phyloP scores from a whole-genome alignment of 176 grass and related monocot species.

The Bonia amplexicaulis region DNA sequence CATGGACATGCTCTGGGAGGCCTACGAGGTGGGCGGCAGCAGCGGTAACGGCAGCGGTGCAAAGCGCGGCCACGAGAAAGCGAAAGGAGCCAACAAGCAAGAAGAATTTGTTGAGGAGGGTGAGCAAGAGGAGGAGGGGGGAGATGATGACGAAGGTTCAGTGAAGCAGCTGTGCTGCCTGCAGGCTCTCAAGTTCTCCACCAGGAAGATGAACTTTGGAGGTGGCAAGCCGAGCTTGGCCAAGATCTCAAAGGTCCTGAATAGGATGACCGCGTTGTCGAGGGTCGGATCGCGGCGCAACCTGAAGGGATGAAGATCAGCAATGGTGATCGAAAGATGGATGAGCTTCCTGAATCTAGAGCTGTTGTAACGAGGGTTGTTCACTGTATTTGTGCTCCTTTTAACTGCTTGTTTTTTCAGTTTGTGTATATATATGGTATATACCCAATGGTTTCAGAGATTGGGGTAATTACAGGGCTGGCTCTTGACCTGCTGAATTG shows the following conservation, averaged over 20 bases:
- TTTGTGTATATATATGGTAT: conserved; percentile 22
- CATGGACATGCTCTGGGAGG: conserved; percentile 98
- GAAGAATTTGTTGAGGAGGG: not conserved
- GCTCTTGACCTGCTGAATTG: not conserved
- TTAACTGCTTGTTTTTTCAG: not conserved
- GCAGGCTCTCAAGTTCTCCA: conserved; percentile 76
- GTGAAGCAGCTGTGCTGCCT: conserved; percentile 79
- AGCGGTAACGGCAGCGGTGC: not conserved
- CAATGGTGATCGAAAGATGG: not conserved
- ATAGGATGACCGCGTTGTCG: conserved; percentile 52
- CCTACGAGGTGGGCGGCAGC: conserved; percentile 63
- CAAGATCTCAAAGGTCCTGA: conserved; percentile 83
- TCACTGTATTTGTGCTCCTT: not conserved
- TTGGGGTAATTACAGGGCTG: conserved; percentile 18
- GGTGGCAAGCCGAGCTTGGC: conserved; percentile 68
- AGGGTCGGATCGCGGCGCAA: conserved; percentile 35
- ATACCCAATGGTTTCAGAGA: conserved; percentile 22
- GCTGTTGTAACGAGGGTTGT: not conserved
- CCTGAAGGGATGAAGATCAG: not conserved
- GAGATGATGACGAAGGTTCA: conserved; percentile 24
- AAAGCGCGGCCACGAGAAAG: conserved; percentile 28
- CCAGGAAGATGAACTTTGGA: conserved; percentile 80
- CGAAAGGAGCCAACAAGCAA: conserved; percentile 10
- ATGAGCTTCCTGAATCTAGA: not conserved
- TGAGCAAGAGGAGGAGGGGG: conserved; percentile 11